A percentile compares a stretch with the other conserved stretches of the same genome.
Evolutionary conservation across 257 asterid species (phyloP).

Genomic region (Euphrasia confusa): DNA sequence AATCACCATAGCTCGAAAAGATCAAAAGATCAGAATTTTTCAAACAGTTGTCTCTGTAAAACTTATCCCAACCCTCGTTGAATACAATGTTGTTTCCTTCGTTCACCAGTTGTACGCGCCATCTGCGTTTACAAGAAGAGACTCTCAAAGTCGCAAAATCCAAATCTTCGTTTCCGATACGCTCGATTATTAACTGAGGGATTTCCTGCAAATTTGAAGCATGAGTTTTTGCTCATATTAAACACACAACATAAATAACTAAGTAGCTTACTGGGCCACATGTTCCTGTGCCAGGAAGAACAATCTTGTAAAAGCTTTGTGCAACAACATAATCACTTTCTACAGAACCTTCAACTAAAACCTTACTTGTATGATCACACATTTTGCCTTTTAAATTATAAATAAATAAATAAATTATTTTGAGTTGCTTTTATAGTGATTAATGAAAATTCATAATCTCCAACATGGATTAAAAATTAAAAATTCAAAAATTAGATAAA

Average conservation of each 20-base stretch:
- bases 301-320: slow-evolving; percentile 25
- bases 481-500: background rate
- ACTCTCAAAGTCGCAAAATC: slow-evolving; percentile 16
- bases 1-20: slow-evolving; percentile 21
- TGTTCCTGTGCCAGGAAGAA: slow-evolving; percentile 20
- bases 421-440: background rate
- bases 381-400: background rate
- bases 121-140: background rate
- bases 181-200: slow-evolving; percentile 14
- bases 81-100: slow-evolving; percentile 14
- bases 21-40: slow-evolving; percentile 14
- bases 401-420: background rate
- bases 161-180: background rate
- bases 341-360: background rate
- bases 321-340: background rate
- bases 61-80: slow-evolving; percentile 25
- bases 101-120: slow-evolving; percentile 10
- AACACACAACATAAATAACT: background rate
- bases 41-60: slow-evolving; percentile 21
- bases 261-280: slow-evolving; percentile 20
- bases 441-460: slow-evolving; percentile 13
- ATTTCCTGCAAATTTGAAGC: slow-evolving; percentile 14
- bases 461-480: background rate
- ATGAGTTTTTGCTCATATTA: background rate
- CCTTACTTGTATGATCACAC: background rate